Base-by-base conservation (phyloP, 768 basidiomycete genomes). In the Podaxis mareebaensis region DNA sequence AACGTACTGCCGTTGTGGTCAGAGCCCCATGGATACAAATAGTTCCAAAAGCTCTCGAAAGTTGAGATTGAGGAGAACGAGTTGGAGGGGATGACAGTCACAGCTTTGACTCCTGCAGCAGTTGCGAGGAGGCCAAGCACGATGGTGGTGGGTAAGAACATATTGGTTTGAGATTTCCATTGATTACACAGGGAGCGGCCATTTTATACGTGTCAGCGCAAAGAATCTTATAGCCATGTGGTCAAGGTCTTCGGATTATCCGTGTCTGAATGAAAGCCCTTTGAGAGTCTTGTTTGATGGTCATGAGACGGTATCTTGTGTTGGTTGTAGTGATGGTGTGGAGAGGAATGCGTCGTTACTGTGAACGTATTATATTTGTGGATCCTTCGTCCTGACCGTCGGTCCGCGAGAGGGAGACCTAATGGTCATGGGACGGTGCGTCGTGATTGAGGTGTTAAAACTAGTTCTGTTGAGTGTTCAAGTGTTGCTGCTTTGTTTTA, bases 1-100 rank as follows among this genome's bases (percentile, higher is more conserved):
- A 22, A 73, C 77, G 4, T 61, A 80, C 79, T 77, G 59, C 79
- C 79, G 57, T 80, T 80, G 67, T 80, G 79, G 53, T 80, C 79
- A 36, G 78, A 77, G 5, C 80, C 80, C 80, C 80, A 81, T 5
- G 79, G 79, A 62, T 81, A 81, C 26, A 80, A 71, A 65, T 81
- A 80, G 24, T 70, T 70, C 78, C 78, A 81, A 63, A 71, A 80
- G 13, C 61, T 73, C 64, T 79, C 78, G 28, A 81, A 74, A 5
- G 70, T 70, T 3, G 78, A 69, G 59, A 74, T 73, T 10, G 73
- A 76, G n/a, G 73, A 75, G 66, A 81, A 79, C 3, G 79, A 80
- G 22, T 68, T 73, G 5, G 75, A 69, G 1, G 80, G 80, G 20
- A 81, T 79, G 48, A 78, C 76, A 0, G 77, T 78, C 4, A 75